Evolutionary conservation across 306 rosid species (phyloP).

Genomic region (Cicer cuneatum): DNA sequence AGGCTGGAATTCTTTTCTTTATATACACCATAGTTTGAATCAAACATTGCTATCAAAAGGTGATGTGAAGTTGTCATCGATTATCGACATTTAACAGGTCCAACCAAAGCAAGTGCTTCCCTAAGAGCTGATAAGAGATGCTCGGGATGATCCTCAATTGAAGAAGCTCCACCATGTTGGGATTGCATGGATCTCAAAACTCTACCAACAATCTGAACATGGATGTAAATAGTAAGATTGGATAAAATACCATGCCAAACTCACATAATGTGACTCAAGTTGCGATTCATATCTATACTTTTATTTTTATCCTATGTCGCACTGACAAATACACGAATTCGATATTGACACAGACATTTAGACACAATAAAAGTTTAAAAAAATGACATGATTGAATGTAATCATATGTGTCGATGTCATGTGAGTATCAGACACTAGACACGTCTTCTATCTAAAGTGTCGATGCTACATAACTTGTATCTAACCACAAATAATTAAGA

Average conservation of each 20-base stretch:
- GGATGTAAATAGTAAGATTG: slow-evolving; percentile 4
- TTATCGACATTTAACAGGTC: slow-evolving; percentile 63
- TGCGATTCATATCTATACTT: slow-evolving; percentile 6
- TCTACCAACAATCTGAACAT: slow-evolving; percentile 80
- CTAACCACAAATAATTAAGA: not conserved
- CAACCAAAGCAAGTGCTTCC: slow-evolving; percentile 83
- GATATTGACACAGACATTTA: no score
- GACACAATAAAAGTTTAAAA: no score
- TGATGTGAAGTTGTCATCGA: slow-evolving; percentile 11
- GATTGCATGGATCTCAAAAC: slow-evolving; percentile 72
- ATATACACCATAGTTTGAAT: not conserved
- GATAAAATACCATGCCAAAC: not conserved
- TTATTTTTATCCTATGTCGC: not conserved
- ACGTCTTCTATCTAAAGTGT: no score
- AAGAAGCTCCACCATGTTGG: slow-evolving; percentile 52
- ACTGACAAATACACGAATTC: no score
- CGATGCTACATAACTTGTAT: no score
- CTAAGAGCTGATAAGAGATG: slow-evolving; percentile 71
- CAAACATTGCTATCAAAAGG: not conserved
- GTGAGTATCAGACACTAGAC: no score
- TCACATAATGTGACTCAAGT: not conserved
- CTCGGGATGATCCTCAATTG: slow-evolving; percentile 68
- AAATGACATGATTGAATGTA: no score
- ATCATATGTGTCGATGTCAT: no score
- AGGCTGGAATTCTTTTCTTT: not conserved